These are phyloP conservation scores for Otatea glauca DNA, from an alignment of 176 grass and related monocot genomes.

Conservation along the genomic window DNA sequence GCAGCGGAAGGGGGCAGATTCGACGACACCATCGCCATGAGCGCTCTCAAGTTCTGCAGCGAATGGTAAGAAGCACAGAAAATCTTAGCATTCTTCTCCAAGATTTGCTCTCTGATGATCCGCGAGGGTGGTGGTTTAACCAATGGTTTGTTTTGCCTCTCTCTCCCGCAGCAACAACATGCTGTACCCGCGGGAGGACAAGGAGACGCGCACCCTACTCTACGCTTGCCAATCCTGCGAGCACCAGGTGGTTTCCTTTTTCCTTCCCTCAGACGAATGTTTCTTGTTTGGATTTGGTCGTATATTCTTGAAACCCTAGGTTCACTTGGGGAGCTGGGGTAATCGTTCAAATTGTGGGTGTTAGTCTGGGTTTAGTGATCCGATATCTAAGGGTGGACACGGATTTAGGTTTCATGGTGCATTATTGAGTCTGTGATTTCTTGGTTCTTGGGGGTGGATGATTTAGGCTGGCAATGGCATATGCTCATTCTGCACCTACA, in stretches of 20 bases:
- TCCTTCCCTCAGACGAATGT: background rate
- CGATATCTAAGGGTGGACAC: background rate
- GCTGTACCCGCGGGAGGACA: conserved; percentile 86
- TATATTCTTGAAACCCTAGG: conserved; percentile 42
- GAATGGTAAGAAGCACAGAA: conserved; percentile 57
- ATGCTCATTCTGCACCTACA: background rate
- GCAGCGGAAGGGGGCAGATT: background rate
- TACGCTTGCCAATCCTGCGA: conserved; percentile 77
- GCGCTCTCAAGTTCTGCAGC: conserved; percentile 67
- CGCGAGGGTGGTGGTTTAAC: background rate
- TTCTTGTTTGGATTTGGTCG: conserved; percentile 21
- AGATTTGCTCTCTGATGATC: background rate
- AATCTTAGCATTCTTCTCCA: background rate
- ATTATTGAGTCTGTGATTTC: conserved; percentile 10
- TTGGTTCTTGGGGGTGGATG: background rate
- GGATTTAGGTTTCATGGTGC: conserved; percentile 16
- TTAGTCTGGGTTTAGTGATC: conserved; percentile 41
- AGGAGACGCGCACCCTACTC: conserved; percentile 63
- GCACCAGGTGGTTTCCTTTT: conserved; percentile 54
- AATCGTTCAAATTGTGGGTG: background rate
- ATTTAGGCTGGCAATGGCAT: conserved; percentile 9
- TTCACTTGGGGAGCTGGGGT: background rate
- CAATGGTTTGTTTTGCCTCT: background rate
- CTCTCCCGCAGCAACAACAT: conserved; percentile 76
- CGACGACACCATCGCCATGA: conserved; percentile 48